Evolutionary conservation across 257 asterid species (phyloP), one percentile per base, ranked within the genome.

Genomic region (Buddleja alternifolia): DNA sequence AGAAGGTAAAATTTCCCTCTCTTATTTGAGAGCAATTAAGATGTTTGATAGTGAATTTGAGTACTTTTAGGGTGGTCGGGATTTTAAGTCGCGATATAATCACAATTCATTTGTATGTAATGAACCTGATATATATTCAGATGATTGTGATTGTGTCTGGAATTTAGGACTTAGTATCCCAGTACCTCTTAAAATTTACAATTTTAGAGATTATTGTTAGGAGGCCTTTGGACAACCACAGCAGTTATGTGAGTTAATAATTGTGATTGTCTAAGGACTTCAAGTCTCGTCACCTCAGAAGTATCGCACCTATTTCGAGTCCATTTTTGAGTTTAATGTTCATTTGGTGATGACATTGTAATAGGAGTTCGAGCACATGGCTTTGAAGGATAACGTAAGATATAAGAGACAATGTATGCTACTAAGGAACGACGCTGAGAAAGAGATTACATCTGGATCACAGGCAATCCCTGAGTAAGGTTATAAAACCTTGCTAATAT

Each of bases 301-400:
- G 47, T 7, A 8, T 41, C 47, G 7, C n/a, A 14, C 11, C n/a
- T 41, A 11, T 24, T 54, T 23, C 12, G n/a, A 12, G 2, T 4
- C 3, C 25, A 3, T 54, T 6, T 50, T 60, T 57, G 57, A 69
- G 34, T 57, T 51, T 29, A 4, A 52, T 29, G 34, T 8, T 45
- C 34, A 2, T 36, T 32, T 73, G 52, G 45, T 66, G 19, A 25
- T 70, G 56, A 10, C n/a, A 17, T 57, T 34, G 55, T 39, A 52
- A 19, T 56, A 82, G 82, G 78, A 66, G 73, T 73, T 40, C n/a
- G 82, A 72, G 67, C 54, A 54, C 57, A 25, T 79, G 83, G 80
- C 79, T 45, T 23, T 25, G 66, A 77, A 68, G 65, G 88, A 82
- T 41, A 60, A 37, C 67, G 74, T 63, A 23, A 62, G 82, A 48